These are phyloP conservation scores for Ganoderma lingzhi DNA, from an alignment of 1,284 basidiomycete species.

Conservation along the genomic window DNA sequence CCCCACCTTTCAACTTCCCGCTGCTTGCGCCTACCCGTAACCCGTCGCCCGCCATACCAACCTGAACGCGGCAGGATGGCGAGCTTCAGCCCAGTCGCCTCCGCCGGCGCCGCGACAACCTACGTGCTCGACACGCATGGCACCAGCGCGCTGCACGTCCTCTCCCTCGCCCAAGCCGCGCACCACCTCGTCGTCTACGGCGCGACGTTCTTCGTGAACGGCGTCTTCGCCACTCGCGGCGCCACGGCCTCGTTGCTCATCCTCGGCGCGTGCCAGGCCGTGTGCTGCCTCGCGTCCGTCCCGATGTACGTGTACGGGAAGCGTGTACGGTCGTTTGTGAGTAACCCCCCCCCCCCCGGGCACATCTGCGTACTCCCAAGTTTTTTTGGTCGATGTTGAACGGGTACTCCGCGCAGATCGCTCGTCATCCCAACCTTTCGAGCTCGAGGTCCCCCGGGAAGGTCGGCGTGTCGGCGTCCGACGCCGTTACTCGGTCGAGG, in stretches of 20 bases:
- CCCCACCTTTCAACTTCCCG: no score
- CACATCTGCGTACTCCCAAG: no score
- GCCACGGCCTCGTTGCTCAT: constrained; percentile 49
- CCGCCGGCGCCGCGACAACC: constrained; percentile 50
- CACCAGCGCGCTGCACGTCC: constrained; percentile 49
- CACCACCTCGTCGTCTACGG: constrained; percentile 56
- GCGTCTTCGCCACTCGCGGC: constrained; percentile 48
- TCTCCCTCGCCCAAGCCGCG: constrained; percentile 52
- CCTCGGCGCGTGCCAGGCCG: constrained; percentile 48
- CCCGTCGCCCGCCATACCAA: no score
- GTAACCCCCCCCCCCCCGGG: no score
- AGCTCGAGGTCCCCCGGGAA: no score
- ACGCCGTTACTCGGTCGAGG: no score
- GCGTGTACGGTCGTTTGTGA: constrained; percentile 42
- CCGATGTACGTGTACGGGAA: constrained; percentile 54
- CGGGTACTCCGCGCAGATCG: no score
- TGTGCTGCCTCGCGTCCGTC: constrained; percentile 48
- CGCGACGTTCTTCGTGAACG: constrained; percentile 55
- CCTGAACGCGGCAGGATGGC: constrained; percentile 31
- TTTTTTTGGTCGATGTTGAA: no score
- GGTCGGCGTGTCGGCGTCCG: no score
- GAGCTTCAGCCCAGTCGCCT: constrained; percentile 52
- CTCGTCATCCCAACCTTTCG: no score
- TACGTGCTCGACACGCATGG: constrained; percentile 55
- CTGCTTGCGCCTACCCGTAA: no score